Evolutionary conservation across 495 filamentous ascomycete species (phyloP).

Genomic region (Podospora bellae-mahoneyi): DNA sequence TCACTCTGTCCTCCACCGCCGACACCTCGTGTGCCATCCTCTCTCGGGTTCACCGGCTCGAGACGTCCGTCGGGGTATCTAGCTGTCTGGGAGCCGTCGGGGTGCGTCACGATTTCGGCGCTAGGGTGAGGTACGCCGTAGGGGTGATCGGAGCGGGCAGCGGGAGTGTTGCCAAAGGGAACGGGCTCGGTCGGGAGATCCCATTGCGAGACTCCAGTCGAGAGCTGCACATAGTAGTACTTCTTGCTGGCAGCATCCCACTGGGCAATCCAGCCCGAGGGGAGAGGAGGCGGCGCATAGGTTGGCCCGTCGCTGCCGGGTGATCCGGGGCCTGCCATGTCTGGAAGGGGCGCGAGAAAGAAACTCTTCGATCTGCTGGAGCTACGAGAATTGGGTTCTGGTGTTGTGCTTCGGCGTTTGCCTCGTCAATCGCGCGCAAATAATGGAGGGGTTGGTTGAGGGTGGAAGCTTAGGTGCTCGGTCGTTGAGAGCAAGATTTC

Average conservation of each 20-base stretch:
- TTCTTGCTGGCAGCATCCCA: slow-evolving; percentile 70
- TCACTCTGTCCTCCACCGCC: slow-evolving; percentile 38
- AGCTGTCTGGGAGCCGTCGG: slow-evolving; percentile 50
- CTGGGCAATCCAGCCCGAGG: slow-evolving; percentile 78
- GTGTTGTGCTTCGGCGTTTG: neutral
- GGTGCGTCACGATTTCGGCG: slow-evolving; percentile 49
- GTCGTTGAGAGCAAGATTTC: neutral
- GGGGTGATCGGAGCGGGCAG: slow-evolving; percentile 45
- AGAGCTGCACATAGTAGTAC: slow-evolving; percentile 78
- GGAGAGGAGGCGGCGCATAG: slow-evolving; percentile 64
- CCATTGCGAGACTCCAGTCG: slow-evolving; percentile 75
- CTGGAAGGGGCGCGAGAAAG: neutral
- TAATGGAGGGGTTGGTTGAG: neutral
- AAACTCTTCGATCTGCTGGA: neutral
- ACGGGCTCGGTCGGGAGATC: slow-evolving; percentile 67
- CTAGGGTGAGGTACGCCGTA: slow-evolving; percentile 45
- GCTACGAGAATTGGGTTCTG: neutral
- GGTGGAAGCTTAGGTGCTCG: neutral
- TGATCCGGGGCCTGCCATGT: slow-evolving; percentile 50
- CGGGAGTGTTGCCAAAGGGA: slow-evolving; percentile 49
- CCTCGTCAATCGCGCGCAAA: neutral
- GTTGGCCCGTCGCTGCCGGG: slow-evolving; percentile 67
- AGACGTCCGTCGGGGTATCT: slow-evolving; percentile 49
- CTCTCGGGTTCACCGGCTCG: slow-evolving; percentile 44
- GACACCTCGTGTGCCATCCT: slow-evolving; percentile 35